Percentiles rank a stretch among this genome's conserved stretches.
These are phyloP conservation scores for Volutella citrinella DNA, from an alignment of 2,329 filamentous ascomycete species.

Conservation along the genomic window DNA sequence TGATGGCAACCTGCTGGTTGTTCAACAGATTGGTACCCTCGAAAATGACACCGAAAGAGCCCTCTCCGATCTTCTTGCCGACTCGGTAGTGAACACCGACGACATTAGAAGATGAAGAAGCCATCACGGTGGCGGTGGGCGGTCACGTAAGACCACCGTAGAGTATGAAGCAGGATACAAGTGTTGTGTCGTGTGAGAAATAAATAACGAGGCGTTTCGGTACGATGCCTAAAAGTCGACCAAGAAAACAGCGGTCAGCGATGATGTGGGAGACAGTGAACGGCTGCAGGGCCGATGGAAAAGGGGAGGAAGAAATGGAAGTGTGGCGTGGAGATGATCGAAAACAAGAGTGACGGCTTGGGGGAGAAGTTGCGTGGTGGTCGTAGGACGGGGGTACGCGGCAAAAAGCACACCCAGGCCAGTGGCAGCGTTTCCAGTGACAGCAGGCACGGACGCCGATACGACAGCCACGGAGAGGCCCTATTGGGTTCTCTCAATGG, in stretches of 20 bases:
- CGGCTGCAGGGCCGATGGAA: constrained; percentile 7
- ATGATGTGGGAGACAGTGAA: constrained; percentile 18
- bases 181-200: too few relatives aligned
- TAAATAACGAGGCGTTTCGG: constrained; percentile 10
- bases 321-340: constrained; percentile 21
- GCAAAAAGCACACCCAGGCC: constrained; percentile 18
- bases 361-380: too few relatives aligned
- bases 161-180: constrained; percentile 11
- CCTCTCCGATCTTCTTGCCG: constrained; percentile 99
- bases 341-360: constrained; percentile 11
- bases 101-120: constrained; percentile 90
- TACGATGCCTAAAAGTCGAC: constrained; percentile 19
- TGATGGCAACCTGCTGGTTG: constrained; percentile 99
- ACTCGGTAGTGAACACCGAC: constrained; percentile 98
- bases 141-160: constrained; percentile 24
- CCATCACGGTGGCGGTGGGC: constrained; percentile 53
- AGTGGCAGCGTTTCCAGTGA: neutral
- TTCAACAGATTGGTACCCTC: constrained; percentile 98
- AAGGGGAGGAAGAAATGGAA: constrained; percentile 13
- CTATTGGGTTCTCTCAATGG: too few relatives aligned
- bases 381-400: constrained; percentile 19
- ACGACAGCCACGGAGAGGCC: constrained; percentile 9
- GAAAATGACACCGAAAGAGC: constrained; percentile 97
- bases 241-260: constrained; percentile 17
- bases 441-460: too few relatives aligned